Percentiles rank a stretch among this genome's conserved stretches.
These are phyloP conservation scores for Aspergillus glaucus DNA, from an alignment of 2,329 filamentous ascomycete species.

Conservation along the genomic window DNA sequence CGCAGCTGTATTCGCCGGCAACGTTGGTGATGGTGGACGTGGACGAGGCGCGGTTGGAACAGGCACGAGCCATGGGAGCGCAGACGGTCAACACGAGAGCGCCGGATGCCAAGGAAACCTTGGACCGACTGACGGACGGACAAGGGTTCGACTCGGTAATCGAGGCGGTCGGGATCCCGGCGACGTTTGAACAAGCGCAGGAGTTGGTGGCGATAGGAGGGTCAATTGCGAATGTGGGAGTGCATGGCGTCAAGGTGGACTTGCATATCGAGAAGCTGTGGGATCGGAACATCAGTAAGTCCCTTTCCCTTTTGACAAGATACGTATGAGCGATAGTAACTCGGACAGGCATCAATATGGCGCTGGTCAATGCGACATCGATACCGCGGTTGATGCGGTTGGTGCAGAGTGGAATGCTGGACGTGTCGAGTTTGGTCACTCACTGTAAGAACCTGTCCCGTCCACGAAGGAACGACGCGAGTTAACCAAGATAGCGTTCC, in stretches of 20 bases:
- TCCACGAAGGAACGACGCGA: neutral
- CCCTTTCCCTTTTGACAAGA: neutral
- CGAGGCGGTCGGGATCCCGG: conserved; percentile 49
- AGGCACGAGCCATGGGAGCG: conserved; percentile 45
- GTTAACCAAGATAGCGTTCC: conserved; percentile 8
- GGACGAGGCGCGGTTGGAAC: conserved; percentile 41
- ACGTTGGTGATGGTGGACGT: conserved; percentile 46
- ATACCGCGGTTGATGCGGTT: conserved; percentile 11
- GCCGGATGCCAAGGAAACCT: conserved; percentile 25
- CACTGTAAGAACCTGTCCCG: conserved; percentile 11
- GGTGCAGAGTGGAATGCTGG: conserved; percentile 10
- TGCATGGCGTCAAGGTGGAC: conserved; percentile 45
- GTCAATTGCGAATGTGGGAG: conserved; percentile 49
- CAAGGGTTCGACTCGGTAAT: conserved; percentile 51
- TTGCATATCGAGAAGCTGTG: conserved; percentile 48
- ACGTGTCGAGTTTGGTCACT: conserved; percentile 13
- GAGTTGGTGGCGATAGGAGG: conserved; percentile 47
- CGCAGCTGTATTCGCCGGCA: conserved; percentile 47
- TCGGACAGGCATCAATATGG: conserved; percentile 16
- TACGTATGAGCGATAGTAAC: neutral
- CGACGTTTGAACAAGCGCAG: conserved; percentile 48
- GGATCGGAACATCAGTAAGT: conserved; percentile 45
- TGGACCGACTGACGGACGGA: conserved; percentile 42
- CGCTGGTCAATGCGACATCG: conserved; percentile 16
- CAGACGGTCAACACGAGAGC: conserved; percentile 31